Evolutionary conservation across 352 stramenopile species (phyloP).

Genomic region (Thalassiosira exigua): DNA sequence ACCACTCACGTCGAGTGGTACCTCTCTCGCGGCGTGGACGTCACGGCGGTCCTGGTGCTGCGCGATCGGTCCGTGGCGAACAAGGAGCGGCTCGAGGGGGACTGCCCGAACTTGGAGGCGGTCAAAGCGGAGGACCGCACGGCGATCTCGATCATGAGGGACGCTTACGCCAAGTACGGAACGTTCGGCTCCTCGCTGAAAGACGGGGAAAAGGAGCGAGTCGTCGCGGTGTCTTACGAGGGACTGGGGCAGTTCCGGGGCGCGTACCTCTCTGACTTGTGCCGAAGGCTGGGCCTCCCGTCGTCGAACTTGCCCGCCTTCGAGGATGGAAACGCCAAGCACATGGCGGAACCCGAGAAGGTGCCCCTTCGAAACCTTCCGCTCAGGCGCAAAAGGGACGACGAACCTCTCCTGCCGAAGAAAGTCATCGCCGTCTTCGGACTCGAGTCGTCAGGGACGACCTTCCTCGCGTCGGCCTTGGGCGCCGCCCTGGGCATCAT

Average conservation of each 20-base stretch:
- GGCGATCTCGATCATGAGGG: conserved; percentile 7
- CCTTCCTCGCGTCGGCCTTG: conserved; percentile 24
- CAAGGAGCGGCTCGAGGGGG: conserved; percentile 1
- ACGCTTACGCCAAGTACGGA: conserved; percentile 11
- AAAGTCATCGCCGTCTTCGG: conserved; percentile 45
- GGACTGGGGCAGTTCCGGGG: conserved; percentile 37
- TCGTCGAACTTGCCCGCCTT: conserved; percentile 37
- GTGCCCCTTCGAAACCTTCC: no score
- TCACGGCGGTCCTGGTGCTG: conserved; percentile 45
- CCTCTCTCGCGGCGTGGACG: conserved; percentile 45
- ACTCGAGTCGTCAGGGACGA: conserved; percentile 23
- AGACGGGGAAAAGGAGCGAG: conserved; percentile 13
- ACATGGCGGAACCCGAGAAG: conserved; percentile 12
- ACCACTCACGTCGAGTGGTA: conserved; percentile 62
- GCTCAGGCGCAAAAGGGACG: no score
- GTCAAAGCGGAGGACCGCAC: background rate
- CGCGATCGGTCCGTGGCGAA: conserved; percentile 44
- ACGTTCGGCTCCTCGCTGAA: background rate
- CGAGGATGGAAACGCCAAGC: conserved; percentile 49
- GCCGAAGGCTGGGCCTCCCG: conserved; percentile 41
- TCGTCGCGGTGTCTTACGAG: conserved; percentile 48
- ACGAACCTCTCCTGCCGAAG: conserved; percentile 21
- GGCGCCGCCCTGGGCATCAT: conserved; percentile 3
- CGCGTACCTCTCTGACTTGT: conserved; percentile 43
- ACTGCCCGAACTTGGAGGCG: background rate